Conservation (phyloP, 2,329 filamentous ascomycete genomes). For the Drechslerella coelobrocha region DNA sequence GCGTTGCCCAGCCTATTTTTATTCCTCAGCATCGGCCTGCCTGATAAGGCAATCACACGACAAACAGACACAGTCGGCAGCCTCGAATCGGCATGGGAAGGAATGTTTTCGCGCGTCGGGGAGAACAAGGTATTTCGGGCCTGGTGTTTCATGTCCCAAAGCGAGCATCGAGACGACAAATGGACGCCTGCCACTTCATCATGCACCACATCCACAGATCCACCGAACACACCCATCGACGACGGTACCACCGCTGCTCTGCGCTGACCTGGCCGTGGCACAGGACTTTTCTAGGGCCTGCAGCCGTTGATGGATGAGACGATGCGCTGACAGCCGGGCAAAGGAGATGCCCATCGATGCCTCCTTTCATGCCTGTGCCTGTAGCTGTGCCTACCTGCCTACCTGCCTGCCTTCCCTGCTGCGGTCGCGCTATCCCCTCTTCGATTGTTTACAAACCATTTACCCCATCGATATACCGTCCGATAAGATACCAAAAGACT, state of each 20-base stretch:
- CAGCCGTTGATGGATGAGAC: neutral
- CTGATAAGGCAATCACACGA: too few species aligned
- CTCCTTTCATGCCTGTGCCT: too few species aligned
- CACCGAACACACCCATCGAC: neutral
- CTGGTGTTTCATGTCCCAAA: too few species aligned
- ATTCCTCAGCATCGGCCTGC: too few species aligned
- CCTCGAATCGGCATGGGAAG: too few species aligned
- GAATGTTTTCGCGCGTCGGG: too few species aligned
- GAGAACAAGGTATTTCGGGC: too few species aligned
- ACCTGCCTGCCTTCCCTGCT: too few species aligned
- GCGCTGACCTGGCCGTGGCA: neutral
- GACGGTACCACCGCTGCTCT: neutral
- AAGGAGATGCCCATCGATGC: neutral
- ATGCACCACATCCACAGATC: slow-evolving; percentile 22
- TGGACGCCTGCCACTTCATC: slow-evolving; percentile 44
- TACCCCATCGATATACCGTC: neutral
- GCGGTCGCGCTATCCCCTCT: neutral
- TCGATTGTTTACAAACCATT: slow-evolving; percentile 1
- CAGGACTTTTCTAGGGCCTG: neutral
- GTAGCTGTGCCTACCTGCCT: too few species aligned
- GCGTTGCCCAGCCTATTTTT: too few species aligned
- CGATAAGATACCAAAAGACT: neutral
- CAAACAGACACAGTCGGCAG: too few species aligned
- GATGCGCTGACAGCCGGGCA: neutral
- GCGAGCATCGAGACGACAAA: neutral